Evolutionary conservation across 306 rosid genomes (phyloP).

Genomic region (Sesbania bispinosa): DNA sequence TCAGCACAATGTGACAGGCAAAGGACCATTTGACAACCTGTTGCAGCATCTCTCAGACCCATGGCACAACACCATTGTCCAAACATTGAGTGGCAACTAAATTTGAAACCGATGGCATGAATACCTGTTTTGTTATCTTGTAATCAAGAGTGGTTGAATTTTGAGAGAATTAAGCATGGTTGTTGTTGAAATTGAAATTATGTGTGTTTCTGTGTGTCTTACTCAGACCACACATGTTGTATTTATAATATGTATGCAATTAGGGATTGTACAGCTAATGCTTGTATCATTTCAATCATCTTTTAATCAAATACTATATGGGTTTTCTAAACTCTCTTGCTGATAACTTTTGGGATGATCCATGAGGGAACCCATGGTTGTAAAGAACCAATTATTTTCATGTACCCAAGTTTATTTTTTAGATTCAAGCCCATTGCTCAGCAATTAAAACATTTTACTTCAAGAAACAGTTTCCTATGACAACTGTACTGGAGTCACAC

Average conservation of each 20-base stretch:
- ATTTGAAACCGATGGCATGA: slow-evolving; percentile 3
- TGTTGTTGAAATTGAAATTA: too few relatives aligned
- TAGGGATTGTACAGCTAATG: too few relatives aligned
- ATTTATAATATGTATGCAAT: too few relatives aligned
- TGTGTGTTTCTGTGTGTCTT: too few relatives aligned
- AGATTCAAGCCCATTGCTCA: slow-evolving; percentile 20
- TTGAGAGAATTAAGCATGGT: slow-evolving; percentile 44
- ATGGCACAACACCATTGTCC: slow-evolving; percentile 99
- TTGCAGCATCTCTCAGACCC: slow-evolving; percentile 95
- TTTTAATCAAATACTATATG: too few relatives aligned
- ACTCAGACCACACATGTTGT: too few relatives aligned
- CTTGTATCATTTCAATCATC: too few relatives aligned
- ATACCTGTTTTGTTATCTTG: slow-evolving; percentile 28
- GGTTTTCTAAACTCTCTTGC: too few relatives aligned
- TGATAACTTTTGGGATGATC: too few relatives aligned
- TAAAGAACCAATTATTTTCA: slow-evolving; percentile 39
- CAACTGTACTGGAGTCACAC: not conserved
- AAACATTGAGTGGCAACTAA: slow-evolving; percentile 51
- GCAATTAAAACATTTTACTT: not conserved
- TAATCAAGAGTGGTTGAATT: slow-evolving; percentile 38
- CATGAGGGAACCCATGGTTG: too few relatives aligned
- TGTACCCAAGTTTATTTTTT: slow-evolving; percentile 52
- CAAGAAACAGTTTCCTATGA: not conserved
- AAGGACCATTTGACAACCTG: slow-evolving; percentile 95
- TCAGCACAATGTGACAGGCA: slow-evolving; percentile 86